Evolutionary conservation across 768 basidiomycete genomes (phyloP), one percentile per base, ranked within the genome.

Genomic region (Lactifluus echinatus): DNA sequence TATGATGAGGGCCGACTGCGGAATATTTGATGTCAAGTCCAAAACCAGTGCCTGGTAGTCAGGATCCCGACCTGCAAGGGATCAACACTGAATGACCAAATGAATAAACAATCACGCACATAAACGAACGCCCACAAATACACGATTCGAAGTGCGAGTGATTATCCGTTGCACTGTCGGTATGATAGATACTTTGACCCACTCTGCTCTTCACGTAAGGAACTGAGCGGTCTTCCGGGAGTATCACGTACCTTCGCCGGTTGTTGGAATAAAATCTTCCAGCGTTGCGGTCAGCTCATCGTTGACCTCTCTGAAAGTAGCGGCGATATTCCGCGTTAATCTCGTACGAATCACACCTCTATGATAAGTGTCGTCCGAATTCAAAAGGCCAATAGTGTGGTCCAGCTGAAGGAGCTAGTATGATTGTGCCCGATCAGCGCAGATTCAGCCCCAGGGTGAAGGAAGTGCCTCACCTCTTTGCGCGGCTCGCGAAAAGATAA

Each of bases 221-320:
- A 6, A 26, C 29, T 15, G 8, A 12, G 15, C 3, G 2, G 29
- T 24, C 3, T 15, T 8, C 5, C 7, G 31, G 8, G 14, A 29
- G n/a, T 4, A 12, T n/a, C 26, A 56, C 53, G 2, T 24, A 55
- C 50, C 57, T 56, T 66, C 66, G n/a, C 59, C 59, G 17, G 21
- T 31, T 5, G 33, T 15, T 34, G 66, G 67, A 17, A 82, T 68
- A 31, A 68, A 62, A 0, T 76, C 76, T 3, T 66, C 61, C 49
- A 80, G 75, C 0, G 79, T 69, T 0, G 66, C 52, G 1, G 63
- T 40, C 26, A 80, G 66, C 57, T 84, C 82, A 21, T 78, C 73
- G 8, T 68, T 70, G 14, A 83, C 63, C 19, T 72, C 70, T 0
- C 72, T 68, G 56, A 74, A 75, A 2, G 74, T 59, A 2, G 51